phyloP scores from a whole-genome alignment of 192 early-diverging fungal species.

The Spizellomyces sp. region DNA sequence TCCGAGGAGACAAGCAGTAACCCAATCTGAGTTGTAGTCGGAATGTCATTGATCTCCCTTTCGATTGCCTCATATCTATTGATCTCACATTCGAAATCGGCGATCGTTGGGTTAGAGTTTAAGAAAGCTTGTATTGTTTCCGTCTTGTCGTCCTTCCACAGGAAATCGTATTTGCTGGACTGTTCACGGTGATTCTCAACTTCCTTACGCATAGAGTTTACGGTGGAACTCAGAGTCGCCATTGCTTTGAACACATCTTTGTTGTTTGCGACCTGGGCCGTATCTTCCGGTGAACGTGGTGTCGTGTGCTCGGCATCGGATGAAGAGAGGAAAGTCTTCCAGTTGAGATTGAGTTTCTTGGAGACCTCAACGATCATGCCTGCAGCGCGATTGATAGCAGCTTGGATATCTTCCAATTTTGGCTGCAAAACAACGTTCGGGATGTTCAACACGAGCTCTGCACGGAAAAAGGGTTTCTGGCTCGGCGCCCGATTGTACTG shows the following conservation, averaged over 20 bases:
- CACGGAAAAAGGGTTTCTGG: conserved; percentile 63
- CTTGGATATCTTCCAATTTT: conserved; percentile 66
- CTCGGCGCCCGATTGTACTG: conserved; percentile 58
- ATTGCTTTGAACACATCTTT: conserved; percentile 65
- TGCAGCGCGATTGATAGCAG: conserved; percentile 56
- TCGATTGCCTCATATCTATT: conserved; percentile 66
- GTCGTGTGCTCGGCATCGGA: conserved; percentile 46
- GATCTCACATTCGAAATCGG: conserved; percentile 66
- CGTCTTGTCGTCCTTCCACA: conserved; percentile 68
- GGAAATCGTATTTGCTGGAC: conserved; percentile 66
- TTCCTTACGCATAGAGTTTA: conserved; percentile 68
- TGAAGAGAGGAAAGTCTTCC: conserved; percentile 50
- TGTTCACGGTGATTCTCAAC: conserved; percentile 63
- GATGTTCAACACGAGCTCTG: conserved; percentile 61
- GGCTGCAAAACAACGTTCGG: conserved; percentile 66
- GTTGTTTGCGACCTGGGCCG: conserved; percentile 67
- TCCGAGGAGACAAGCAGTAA: conserved; percentile 61
- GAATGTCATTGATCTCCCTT: conserved; percentile 59
- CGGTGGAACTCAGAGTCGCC: conserved; percentile 54
- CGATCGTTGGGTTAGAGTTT: conserved; percentile 57
- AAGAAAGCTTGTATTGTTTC: conserved; percentile 66
- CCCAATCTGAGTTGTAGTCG: conserved; percentile 61
- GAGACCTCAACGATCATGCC: conserved; percentile 61
- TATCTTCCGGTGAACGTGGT: conserved; percentile 57
- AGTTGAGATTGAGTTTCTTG: conserved; percentile 59